Evolutionary conservation across 352 stramenopile species (phyloP).

Genomic region (Sclerospora graminicola): DNA sequence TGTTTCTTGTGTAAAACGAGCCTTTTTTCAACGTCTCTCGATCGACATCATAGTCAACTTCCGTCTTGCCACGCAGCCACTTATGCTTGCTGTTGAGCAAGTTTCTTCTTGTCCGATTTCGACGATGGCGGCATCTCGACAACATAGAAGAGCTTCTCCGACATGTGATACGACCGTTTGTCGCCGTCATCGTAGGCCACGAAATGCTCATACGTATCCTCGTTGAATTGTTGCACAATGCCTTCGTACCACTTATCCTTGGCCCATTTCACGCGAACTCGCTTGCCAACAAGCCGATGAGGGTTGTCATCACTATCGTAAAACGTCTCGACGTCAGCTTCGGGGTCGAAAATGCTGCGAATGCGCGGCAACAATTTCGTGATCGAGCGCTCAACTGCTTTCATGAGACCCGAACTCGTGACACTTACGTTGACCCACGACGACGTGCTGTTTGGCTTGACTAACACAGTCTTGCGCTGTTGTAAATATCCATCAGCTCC

Average conservation of each 20-base stretch:
- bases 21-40: too few species aligned
- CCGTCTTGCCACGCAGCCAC: background rate
- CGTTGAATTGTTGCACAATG: slow-evolving; percentile 63
- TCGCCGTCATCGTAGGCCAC: slow-evolving; percentile 83
- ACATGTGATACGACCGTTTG: slow-evolving; percentile 83
- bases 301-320: slow-evolving; percentile 87
- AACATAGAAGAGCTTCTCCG: slow-evolving; percentile 83
- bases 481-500: slow-evolving; percentile 58
- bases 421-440: slow-evolving; percentile 65
- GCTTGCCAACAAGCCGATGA: slow-evolving; percentile 67
- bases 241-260: slow-evolving; percentile 87
- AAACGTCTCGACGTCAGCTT: slow-evolving; percentile 47
- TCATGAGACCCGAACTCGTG: slow-evolving; percentile 40
- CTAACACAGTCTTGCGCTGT: slow-evolving; percentile 61
- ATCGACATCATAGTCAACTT: too few species aligned
- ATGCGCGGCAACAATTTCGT: slow-evolving; percentile 50
- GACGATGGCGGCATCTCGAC: slow-evolving; percentile 29
- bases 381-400: slow-evolving; percentile 52
- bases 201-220: slow-evolving; percentile 71
- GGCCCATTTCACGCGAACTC: slow-evolving; percentile 81
- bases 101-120: slow-evolving; percentile 21
- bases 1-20: too few species aligned
- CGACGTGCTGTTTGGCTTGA: slow-evolving; percentile 80
- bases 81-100: slow-evolving; percentile 12
- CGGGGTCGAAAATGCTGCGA: slow-evolving; percentile 34